A percentile compares a stretch with the other conserved stretches of the same genome.
Evolutionary conservation across 768 basidiomycete genomes (phyloP).

Genomic region (Agrocybe chaxingu): DNA sequence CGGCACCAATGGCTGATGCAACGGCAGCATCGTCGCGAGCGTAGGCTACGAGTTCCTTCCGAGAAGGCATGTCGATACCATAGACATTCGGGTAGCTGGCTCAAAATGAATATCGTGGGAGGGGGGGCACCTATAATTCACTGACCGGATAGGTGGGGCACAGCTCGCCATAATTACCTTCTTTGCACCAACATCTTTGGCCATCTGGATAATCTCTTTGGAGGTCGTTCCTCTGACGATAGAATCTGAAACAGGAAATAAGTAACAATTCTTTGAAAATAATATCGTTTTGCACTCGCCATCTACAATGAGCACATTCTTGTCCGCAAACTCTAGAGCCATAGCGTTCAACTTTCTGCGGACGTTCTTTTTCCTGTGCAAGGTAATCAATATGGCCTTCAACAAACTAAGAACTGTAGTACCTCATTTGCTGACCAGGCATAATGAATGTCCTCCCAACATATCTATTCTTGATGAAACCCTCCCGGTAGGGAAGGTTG

Average conservation of each 20-base stretch:
- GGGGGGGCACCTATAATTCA: neutral
- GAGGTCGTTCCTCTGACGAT: conserved; percentile 99
- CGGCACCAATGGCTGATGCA: conserved; percentile 83
- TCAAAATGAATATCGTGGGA: conserved; percentile 1
- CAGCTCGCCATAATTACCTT: conserved; percentile 96
- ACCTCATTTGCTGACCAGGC: conserved; percentile 97
- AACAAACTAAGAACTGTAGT: neutral
- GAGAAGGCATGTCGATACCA: conserved; percentile 99
- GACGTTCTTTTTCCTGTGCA: conserved; percentile 82
- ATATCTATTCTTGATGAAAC: conserved; percentile 98
- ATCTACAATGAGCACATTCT: conserved; percentile 94
- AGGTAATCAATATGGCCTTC: neutral
- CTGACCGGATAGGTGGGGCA: conserved; percentile 90
- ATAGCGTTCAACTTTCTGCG: conserved; percentile 95
- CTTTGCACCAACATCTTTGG: conserved; percentile 96
- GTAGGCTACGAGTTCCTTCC: conserved; percentile 89
- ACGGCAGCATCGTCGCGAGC: conserved; percentile 69
- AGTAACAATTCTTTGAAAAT: neutral
- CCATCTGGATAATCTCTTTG: conserved; percentile 99
- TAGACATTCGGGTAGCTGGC: conserved; percentile 88
- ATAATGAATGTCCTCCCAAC: conserved; percentile 99
- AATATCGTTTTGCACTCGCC: conserved; percentile 43
- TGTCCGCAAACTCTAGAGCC: conserved; percentile 92
- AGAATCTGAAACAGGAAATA: conserved; percentile 59
- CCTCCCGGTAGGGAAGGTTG: conserved; percentile 90